These are phyloP conservation scores for Epichloe brachyelytri DNA, from an alignment of 2,329 filamentous ascomycete species.

Conservation along the genomic window DNA sequence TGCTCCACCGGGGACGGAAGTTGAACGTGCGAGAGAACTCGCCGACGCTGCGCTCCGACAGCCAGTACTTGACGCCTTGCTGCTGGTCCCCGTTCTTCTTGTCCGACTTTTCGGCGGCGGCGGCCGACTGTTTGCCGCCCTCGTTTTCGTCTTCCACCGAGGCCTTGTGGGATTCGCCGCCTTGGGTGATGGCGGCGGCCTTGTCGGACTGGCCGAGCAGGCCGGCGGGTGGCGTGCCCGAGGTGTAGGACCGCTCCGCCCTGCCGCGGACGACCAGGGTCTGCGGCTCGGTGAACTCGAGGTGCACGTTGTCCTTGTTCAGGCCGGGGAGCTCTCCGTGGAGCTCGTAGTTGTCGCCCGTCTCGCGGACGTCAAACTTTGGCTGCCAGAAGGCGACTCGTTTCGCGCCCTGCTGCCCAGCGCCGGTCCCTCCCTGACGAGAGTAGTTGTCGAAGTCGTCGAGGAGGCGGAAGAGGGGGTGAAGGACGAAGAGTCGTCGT, in stretches of 20 bases:
- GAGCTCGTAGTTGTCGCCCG: constrained; percentile 51
- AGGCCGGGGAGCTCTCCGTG: constrained; percentile 66
- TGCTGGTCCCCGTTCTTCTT: constrained; percentile 11
- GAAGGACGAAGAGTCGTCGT: constrained; percentile 36
- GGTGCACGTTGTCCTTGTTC: constrained; percentile 54
- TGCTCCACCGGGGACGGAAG: constrained; percentile 49
- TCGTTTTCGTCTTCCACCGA: constrained; percentile 44
- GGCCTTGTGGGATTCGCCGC: constrained; percentile 30
- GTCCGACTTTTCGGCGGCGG: constrained; percentile 17
- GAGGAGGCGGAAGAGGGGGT: constrained; percentile 43
- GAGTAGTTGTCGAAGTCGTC: constrained; percentile 44
- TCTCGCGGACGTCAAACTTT: constrained; percentile 61
- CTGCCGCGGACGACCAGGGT: constrained; percentile 55
- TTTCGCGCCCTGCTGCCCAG: constrained; percentile 7
- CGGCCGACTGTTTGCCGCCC: constrained; percentile 9
- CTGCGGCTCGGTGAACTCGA: constrained; percentile 62
- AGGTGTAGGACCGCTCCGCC: constrained; percentile 43
- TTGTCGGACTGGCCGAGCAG: constrained; percentile 25
- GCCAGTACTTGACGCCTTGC: constrained; percentile 48
- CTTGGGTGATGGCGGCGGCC: constrained; percentile 25
- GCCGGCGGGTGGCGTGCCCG: constrained; percentile 32
- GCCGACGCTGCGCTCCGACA: constrained; percentile 47
- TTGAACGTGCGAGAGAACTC: constrained; percentile 52
- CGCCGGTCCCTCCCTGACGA: constrained; percentile 13
- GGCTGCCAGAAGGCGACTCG: constrained; percentile 43